Conservation (phyloP, 2,329 filamentous ascomycete genomes). For the Penicillium rolfsii region DNA sequence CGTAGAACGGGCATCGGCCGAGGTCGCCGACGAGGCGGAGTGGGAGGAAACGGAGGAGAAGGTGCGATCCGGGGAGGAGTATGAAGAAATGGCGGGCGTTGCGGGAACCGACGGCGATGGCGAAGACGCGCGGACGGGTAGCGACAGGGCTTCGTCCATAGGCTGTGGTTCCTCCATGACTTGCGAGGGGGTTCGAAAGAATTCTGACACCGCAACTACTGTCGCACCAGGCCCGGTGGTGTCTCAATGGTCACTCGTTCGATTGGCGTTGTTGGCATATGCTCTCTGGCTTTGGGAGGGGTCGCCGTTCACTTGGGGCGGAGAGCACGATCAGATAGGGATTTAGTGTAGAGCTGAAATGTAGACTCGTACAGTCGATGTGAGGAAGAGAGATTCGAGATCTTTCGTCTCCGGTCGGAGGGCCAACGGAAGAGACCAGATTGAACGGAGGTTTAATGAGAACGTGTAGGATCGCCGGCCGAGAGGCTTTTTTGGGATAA, state of each 20-base stretch:
- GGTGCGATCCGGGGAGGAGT: conserved; percentile 49
- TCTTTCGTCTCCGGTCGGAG: conserved; percentile 12
- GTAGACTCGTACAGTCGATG: not conserved
- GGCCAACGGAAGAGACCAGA: conserved; percentile 21
- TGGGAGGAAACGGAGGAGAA: conserved; percentile 52
- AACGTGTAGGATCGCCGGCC: conserved; percentile 27
- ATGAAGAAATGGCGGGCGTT: conserved; percentile 50
- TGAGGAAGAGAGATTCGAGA: not conserved
- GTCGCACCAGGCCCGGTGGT: conserved; percentile 18
- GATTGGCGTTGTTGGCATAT: conserved; percentile 8
- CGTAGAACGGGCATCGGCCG: conserved; percentile 47
- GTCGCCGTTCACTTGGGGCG: not conserved
- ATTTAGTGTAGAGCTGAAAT: not conserved
- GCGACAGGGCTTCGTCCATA: conserved; percentile 22
- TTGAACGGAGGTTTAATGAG: conserved; percentile 29
- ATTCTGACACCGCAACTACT: conserved; percentile 14
- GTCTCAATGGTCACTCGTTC: conserved; percentile 9
- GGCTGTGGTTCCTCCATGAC: conserved; percentile 34
- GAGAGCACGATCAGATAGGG: not conserved
- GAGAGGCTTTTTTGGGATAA: conserved; percentile 30
- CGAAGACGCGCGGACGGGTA: conserved; percentile 40
- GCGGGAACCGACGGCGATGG: conserved; percentile 47
- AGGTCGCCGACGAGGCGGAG: conserved; percentile 50
- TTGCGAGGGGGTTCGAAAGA: conserved; percentile 2
- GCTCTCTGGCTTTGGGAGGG: not conserved